Evolutionary conservation across 495 filamentous ascomycete genomes (phyloP), one percentile per base, ranked within the genome.

Genomic region (Hypoxylon rickii): DNA sequence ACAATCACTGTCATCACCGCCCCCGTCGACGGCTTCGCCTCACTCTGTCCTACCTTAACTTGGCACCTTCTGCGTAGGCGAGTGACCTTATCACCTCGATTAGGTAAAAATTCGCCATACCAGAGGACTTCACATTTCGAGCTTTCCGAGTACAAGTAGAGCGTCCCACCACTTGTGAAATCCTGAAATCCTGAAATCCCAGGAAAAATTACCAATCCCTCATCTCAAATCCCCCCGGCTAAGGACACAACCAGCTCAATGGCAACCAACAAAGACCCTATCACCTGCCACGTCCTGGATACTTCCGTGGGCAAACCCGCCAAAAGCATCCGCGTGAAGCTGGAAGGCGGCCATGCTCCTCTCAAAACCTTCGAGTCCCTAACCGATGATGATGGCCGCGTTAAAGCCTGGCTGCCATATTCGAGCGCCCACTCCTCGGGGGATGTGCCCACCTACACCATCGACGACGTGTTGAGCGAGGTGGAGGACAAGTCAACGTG

Each of bases 301-400:
- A 85, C 83, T 6, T 68, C 75, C 29, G 67, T 68, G 21, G 84
- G 84, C 57, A 74, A 74, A 45, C 89, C 89, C 42, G 89, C 90
- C 29, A 82, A 83, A 29, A 86, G 87, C 53, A 89, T 96, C 69
- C 87, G 84, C 70, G 90, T 95, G 70, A 86, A 86, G 66, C 72
- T 87, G 20, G 81, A 85, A 33, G 89, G 89, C 33, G 81, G 78
- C 7, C 86, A 87, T 21, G 83, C 81, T 21, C 64, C 74, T 19
- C 74, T 75, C 44, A 89, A 86, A 73, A 82, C 77, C 34, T 80
- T 80, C 49, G 75, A 79, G 54, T 86, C 83, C 19, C 77, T 72
- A 6, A 97, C 94, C 49, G 87, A 96, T 75, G 75, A 82, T 57
- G 94, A 98, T 75, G 94, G 94, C 53, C 86, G 94, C 44, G 85